Conservation (phyloP, 2,329 filamentous ascomycete species). For the Beauveria sp. region DNA sequence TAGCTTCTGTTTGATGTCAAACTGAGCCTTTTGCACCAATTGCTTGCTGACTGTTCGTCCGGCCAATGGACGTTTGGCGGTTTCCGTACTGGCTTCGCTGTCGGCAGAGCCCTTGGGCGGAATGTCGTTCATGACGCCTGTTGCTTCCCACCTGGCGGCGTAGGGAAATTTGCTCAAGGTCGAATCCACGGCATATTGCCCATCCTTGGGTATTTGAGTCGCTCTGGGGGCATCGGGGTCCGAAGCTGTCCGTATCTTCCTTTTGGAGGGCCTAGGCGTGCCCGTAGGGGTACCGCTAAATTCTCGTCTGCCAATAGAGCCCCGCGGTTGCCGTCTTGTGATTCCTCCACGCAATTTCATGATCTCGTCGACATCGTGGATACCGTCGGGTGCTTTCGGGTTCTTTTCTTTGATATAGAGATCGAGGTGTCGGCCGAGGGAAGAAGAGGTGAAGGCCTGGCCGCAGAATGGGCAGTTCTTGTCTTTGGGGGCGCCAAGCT, state of each 20-base stretch:
- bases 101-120: constrained; percentile 33
- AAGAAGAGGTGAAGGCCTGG: constrained; percentile 88
- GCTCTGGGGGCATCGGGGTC: constrained; percentile 30
- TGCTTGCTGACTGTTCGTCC: constrained; percentile 43
- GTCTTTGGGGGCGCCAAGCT: constrained; percentile 60
- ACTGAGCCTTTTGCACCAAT: constrained; percentile 49
- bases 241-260: constrained; percentile 31
- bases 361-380: constrained; percentile 88
- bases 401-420: constrained; percentile 92
- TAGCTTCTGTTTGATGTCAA: constrained; percentile 56
- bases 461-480: constrained; percentile 81
- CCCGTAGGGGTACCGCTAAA: constrained; percentile 47
- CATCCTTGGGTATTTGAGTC: constrained; percentile 33
- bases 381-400: constrained; percentile 74
- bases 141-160: constrained; percentile 64
- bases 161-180: constrained; percentile 47
- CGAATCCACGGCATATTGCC: constrained; percentile 34
- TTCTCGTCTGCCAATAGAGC: constrained; percentile 49
- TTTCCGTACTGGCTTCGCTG: constrained; percentile 27
- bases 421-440: constrained; percentile 85
- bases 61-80: constrained; percentile 26
- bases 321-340: constrained; percentile 74
- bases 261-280: constrained; percentile 37
- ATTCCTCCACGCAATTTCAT: constrained; percentile 74
- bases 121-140: constrained; percentile 71